Percentiles rank a stretch among this genome's conserved stretches.
These are phyloP conservation scores for Scedosporium dehoogii DNA, from an alignment of 2,329 filamentous ascomycete species.

Conservation along the genomic window DNA sequence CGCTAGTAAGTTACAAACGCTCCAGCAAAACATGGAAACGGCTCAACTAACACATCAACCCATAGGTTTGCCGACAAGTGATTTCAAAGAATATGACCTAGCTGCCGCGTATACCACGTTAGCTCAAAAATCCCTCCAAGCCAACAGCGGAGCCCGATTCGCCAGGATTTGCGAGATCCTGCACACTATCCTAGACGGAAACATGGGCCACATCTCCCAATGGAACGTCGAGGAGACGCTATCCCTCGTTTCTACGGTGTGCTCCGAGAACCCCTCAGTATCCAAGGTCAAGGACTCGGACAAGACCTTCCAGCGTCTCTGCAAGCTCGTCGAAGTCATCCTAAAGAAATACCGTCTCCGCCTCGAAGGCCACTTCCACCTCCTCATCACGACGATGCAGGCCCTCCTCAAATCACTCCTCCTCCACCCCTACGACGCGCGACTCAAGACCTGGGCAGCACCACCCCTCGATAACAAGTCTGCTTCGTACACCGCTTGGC, in stretches of 20 bases:
- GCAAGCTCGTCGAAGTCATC: constrained; percentile 43
- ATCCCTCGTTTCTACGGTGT: constrained; percentile 25
- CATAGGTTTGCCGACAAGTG: neutral
- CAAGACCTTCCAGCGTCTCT: constrained; percentile 35
- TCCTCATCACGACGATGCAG: constrained; percentile 44
- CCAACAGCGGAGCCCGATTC: constrained; percentile 17
- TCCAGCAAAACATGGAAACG: neutral
- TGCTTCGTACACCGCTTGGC: constrained; percentile 19
- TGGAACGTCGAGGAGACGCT: constrained; percentile 48
- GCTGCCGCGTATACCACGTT: constrained; percentile 32
- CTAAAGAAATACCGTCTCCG: constrained; percentile 52
- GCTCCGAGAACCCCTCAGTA: constrained; percentile 20
- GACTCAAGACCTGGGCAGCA: constrained; percentile 15
- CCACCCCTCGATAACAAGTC: constrained; percentile 12
- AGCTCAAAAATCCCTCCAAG: constrained; percentile 4
- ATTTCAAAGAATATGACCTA: constrained; percentile 22
- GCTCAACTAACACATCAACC: constrained; percentile 9
- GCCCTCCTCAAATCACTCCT: constrained; percentile 45
- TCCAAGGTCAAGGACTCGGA: constrained; percentile 19
- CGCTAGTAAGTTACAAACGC: constrained; percentile 20
- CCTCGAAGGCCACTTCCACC: constrained; percentile 51
- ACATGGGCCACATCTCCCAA: constrained; percentile 40
- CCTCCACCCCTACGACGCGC: constrained; percentile 21
- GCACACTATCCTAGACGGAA: constrained; percentile 37
- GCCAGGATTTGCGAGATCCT: constrained; percentile 30